Percentiles rank a stretch among this genome's conserved stretches.
Conservation (phyloP, 2,329 filamentous ascomycete species). For the Orbilia ellipsospora region DNA sequence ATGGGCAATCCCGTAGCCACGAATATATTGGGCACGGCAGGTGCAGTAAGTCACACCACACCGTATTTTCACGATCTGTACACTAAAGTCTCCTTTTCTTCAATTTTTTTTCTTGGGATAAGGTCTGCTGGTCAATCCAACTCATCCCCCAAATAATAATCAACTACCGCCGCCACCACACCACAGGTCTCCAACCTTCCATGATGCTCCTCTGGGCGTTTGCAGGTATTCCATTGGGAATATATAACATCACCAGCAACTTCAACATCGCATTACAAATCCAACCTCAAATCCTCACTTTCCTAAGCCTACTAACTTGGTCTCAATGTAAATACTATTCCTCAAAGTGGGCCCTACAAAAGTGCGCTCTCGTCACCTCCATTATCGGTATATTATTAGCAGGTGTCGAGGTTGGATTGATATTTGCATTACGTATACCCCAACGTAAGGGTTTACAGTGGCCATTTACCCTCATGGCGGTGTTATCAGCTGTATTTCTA, state of each 20-base stretch:
- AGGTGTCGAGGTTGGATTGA: slow-evolving; percentile 70
- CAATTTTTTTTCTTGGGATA: too few species aligned
- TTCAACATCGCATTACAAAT: slow-evolving; percentile 64
- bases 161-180: slow-evolving; percentile 75
- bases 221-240: slow-evolving; percentile 74
- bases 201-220: slow-evolving; percentile 80
- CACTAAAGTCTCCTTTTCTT: not conserved
- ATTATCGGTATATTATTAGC: slow-evolving; percentile 70
- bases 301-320: slow-evolving; percentile 65
- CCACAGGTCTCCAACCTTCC: slow-evolving; percentile 72
- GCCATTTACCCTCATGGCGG: slow-evolving; percentile 75
- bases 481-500: slow-evolving; percentile 72
- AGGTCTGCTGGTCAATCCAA: slow-evolving; percentile 75
- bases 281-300: slow-evolving; percentile 64
- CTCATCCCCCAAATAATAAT: slow-evolving; percentile 76
- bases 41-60: slow-evolving; percentile 65
- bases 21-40: slow-evolving; percentile 71
- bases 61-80: not conserved
- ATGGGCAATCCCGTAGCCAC: slow-evolving; percentile 70
- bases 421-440: slow-evolving; percentile 69
- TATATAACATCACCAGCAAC: slow-evolving; percentile 64
- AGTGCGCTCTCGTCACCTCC: slow-evolving; percentile 66
- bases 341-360: slow-evolving; percentile 68
- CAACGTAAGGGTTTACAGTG: slow-evolving; percentile 66
- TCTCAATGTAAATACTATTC: slow-evolving; percentile 66